Evolutionary conservation across 768 basidiomycete species (phyloP).

Genomic region (Neoboletus brunneissimus): DNA sequence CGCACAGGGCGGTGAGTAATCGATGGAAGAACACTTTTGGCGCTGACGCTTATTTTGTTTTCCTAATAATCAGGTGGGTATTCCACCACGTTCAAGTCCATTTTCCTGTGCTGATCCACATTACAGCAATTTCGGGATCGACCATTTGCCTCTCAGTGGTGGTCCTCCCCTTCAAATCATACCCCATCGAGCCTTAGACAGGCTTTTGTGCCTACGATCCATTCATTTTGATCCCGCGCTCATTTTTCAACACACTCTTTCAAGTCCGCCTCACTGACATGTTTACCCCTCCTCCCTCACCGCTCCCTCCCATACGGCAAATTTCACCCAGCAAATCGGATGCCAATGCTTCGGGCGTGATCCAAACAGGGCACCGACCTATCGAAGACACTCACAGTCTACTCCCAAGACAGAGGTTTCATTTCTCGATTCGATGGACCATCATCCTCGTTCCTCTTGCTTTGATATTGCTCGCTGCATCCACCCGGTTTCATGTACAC

Average conservation of each 20-base stretch:
- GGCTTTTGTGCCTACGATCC: conserved; percentile 13
- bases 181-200: background rate
- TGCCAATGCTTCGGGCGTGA: background rate
- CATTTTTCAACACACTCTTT: conserved; percentile 32
- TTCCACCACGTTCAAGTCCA: background rate
- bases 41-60: background rate
- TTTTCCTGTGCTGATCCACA: conserved; percentile 8
- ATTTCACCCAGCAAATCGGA: background rate
- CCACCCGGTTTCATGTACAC: conserved; percentile 50
- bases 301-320: conserved; percentile 26
- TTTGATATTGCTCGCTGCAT: conserved; percentile 53
- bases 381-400: background rate
- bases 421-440: conserved; percentile 41
- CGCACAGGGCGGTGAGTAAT: background rate
- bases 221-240: conserved; percentile 20
- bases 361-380: conserved; percentile 1
- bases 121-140: conserved; percentile 1
- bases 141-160: background rate
- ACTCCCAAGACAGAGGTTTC: conserved; percentile 38
- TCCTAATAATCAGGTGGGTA: conserved; percentile 10
- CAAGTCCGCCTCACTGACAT: conserved; percentile 19
- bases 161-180: background rate
- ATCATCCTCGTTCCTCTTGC: conserved; percentile 55
- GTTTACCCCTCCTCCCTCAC: conserved; percentile 46
- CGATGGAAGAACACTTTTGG: background rate